Percentiles rank a stretch among this genome's conserved stretches.
Conservation (phyloP, 306 rosid species). For the Quercus wislizeni region DNA sequence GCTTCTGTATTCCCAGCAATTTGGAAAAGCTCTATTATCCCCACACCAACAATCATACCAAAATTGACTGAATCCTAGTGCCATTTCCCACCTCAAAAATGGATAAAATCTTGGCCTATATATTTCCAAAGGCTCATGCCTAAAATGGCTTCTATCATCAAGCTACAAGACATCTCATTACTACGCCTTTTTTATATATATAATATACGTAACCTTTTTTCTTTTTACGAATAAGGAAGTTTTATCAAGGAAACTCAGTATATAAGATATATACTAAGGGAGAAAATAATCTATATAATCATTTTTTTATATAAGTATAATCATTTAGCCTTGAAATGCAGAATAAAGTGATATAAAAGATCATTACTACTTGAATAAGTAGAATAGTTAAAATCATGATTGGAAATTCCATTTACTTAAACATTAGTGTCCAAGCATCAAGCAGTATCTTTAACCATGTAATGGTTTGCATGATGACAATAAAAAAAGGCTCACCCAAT, state of each 20-base stretch:
- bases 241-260: too few species aligned
- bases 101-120: too few species aligned
- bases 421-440: constrained; percentile 9
- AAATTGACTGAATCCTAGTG: too few species aligned
- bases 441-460: background rate
- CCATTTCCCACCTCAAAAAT: too few species aligned
- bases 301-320: background rate
- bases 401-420: background rate
- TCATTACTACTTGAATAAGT: constrained; percentile 3
- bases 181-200: background rate
- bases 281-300: too few species aligned
- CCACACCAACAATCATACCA: too few species aligned
- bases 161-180: background rate
- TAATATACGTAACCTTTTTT: background rate
- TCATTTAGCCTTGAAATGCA: background rate
- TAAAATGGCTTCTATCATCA: background rate
- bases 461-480: background rate
- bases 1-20: too few species aligned
- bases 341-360: background rate
- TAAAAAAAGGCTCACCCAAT: background rate
- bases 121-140: background rate
- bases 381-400: background rate
- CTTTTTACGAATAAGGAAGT: background rate
- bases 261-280: too few species aligned
- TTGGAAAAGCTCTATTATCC: too few species aligned